phyloP scores from a whole-genome alignment of 352 stramenopile species.

The Phytopythium kandeliae region DNA sequence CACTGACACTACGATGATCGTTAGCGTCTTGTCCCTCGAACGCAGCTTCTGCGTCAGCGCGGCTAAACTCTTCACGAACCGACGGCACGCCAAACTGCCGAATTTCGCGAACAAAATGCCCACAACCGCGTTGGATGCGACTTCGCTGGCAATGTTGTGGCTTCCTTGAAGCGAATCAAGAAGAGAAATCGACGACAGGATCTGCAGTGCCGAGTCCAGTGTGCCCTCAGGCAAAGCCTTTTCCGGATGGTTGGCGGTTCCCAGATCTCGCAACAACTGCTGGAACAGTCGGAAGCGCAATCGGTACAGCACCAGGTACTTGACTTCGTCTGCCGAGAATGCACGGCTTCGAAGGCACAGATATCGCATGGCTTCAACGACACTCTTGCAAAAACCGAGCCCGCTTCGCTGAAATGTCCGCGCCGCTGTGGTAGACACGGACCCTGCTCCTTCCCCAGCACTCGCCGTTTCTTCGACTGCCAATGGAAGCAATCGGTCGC shows the following conservation, averaged over 20 bases:
- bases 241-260: conserved; percentile 45
- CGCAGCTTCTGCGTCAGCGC: conserved; percentile 40
- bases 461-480: conserved; percentile 28
- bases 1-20: conserved; percentile 72
- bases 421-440: no score
- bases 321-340: conserved; percentile 56
- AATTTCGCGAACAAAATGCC: conserved; percentile 71
- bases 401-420: conserved; percentile 45
- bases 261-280: conserved; percentile 45
- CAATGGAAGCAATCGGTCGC: conserved; percentile 64
- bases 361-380: conserved; percentile 71
- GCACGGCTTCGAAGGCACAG: conserved; percentile 48
- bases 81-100: conserved; percentile 36
- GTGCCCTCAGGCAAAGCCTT: conserved; percentile 39
- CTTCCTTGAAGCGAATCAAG: conserved; percentile 73
- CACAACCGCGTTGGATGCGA: conserved; percentile 52
- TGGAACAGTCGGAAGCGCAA: conserved; percentile 64
- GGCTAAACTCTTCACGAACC: conserved; percentile 48
- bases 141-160: conserved; percentile 37
- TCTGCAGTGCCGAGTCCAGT: conserved; percentile 51
- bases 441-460: no score
- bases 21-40: conserved; percentile 38
- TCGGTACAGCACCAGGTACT: conserved; percentile 64
- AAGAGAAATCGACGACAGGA: conserved; percentile 53
- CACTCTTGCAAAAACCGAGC: conserved; percentile 78